phyloP scores from a whole-genome alignment of 331 rosid genomes.

The Rhamnella rubrinervis region DNA sequence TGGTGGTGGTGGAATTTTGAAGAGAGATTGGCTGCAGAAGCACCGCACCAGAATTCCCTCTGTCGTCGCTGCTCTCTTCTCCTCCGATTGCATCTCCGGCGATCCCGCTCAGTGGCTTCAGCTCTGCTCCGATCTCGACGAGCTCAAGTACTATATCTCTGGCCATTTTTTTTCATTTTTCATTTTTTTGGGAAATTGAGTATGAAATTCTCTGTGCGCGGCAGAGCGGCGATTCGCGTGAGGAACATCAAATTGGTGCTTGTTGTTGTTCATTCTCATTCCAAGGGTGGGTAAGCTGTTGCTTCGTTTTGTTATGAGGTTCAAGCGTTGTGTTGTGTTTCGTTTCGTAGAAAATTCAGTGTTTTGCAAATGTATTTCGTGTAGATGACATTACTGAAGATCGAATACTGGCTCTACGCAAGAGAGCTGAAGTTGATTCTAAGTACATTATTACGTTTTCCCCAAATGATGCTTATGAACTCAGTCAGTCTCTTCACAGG shows the following conservation, averaged over 20 bases:
- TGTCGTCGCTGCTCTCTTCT: conserved; percentile 64
- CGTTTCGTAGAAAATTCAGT: not conserved
- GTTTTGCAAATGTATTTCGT: conserved; percentile 20
- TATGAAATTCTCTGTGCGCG: not conserved
- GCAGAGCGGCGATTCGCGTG: conserved; percentile 55
- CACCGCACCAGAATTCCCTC: conserved; percentile 85
- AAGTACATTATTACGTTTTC: conserved; percentile 57
- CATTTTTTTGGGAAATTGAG: not conserved
- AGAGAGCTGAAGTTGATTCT: conserved; percentile 88
- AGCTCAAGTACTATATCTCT: conserved; percentile 45
- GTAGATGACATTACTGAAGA: conserved; percentile 81
- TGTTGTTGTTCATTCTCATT: conserved; percentile 53
- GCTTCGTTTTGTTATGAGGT: not conserved
- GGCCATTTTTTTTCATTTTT: not conserved
- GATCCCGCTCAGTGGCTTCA: conserved; percentile 94
- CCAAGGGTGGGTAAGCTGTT: conserved; percentile 37
- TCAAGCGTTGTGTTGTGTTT: not conserved
- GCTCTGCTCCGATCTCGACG: conserved; percentile 87
- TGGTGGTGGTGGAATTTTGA: conserved; percentile 49
- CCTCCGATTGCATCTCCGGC: conserved; percentile 57
- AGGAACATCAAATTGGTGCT: conserved; percentile 66
- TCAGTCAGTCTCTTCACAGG: conserved; percentile 63
- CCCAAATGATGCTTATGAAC: conserved; percentile 53
- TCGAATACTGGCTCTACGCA: conserved; percentile 79
- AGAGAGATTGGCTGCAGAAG: conserved; percentile 81